These are phyloP conservation scores for Cyberlindnera maritima DNA, from an alignment of 805 yeast species.

Conservation along the genomic window DNA sequence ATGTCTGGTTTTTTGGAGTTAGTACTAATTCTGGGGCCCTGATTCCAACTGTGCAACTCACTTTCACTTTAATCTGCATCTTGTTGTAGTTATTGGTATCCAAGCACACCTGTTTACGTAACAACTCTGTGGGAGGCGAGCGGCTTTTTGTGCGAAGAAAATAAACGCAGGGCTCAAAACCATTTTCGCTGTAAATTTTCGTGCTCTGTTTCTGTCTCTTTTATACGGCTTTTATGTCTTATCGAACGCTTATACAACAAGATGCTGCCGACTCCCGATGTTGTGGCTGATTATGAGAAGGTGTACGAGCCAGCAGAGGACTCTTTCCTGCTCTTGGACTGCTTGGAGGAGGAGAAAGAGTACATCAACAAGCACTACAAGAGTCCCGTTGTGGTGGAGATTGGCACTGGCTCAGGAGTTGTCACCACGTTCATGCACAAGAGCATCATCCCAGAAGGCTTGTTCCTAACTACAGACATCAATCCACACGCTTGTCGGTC, in stretches of 20 bases:
- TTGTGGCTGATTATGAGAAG: slow-evolving; percentile 57
- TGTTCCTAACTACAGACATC: slow-evolving; percentile 71
- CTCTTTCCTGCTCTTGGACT: slow-evolving; percentile 78
- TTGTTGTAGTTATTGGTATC: background rate
- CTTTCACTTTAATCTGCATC: slow-evolving; percentile 69
- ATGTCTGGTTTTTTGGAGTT: slow-evolving; percentile 38
- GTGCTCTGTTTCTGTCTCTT: background rate
- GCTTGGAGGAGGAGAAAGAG: slow-evolving; percentile 59
- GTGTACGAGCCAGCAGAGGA: slow-evolving; percentile 97
- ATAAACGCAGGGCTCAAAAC: background rate
- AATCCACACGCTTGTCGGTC: slow-evolving; percentile 73
- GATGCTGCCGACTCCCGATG: slow-evolving; percentile 81
- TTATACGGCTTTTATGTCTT: background rate
- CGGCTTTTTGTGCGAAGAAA: no score
- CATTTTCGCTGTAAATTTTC: background rate
- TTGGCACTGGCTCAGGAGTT: slow-evolving; percentile 93
- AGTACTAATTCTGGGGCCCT: slow-evolving; percentile 2
- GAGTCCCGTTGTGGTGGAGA: slow-evolving; percentile 65
- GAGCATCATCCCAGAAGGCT: slow-evolving; percentile 49
- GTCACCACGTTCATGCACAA: slow-evolving; percentile 74
- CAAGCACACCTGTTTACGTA: no score
- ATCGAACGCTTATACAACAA: no score
- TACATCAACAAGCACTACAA: slow-evolving; percentile 33
- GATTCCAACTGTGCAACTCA: slow-evolving; percentile 24
- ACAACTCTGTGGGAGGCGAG: no score